Conservation (phyloP, 129 eudicot species). For the Lonicera japonica region DNA sequence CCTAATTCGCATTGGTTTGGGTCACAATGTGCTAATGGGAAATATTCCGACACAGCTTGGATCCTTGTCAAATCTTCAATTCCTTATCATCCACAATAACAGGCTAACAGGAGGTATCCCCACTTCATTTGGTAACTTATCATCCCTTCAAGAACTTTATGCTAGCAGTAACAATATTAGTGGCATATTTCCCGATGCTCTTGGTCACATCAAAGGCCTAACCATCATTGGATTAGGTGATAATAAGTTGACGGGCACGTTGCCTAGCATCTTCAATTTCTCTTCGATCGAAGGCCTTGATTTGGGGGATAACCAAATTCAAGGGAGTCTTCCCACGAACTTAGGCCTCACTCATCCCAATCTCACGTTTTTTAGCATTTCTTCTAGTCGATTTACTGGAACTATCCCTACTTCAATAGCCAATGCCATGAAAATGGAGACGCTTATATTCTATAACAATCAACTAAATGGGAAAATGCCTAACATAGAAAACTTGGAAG, state of each 20-base stretch:
- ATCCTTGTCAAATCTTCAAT: conserved; percentile 15
- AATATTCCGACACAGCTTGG: conserved; percentile 11
- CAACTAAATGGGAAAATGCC: too few species aligned
- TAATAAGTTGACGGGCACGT: conserved; percentile 15
- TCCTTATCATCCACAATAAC: background rate
- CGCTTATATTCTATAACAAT: background rate
- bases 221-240: background rate
- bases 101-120: too few species aligned
- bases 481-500: conserved; percentile 1
- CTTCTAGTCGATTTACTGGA: conserved; percentile 6
- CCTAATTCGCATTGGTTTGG: conserved; percentile 11
- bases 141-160: conserved; percentile 6
- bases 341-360: conserved; percentile 6
- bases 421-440: conserved; percentile 16
- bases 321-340: conserved; percentile 23
- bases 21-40: conserved; percentile 7
- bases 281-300: conserved; percentile 9
- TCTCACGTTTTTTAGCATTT: background rate
- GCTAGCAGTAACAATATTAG: background rate
- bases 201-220: conserved; percentile 6
- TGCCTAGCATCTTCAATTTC: conserved; percentile 20
- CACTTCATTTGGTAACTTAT: conserved; percentile 13
- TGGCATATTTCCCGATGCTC: conserved; percentile 16
- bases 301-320: too few species aligned
- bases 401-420: conserved; percentile 9